phyloP scores from a whole-genome alignment of 176 grass and related monocot species.

The Cymbopogon citratus region DNA sequence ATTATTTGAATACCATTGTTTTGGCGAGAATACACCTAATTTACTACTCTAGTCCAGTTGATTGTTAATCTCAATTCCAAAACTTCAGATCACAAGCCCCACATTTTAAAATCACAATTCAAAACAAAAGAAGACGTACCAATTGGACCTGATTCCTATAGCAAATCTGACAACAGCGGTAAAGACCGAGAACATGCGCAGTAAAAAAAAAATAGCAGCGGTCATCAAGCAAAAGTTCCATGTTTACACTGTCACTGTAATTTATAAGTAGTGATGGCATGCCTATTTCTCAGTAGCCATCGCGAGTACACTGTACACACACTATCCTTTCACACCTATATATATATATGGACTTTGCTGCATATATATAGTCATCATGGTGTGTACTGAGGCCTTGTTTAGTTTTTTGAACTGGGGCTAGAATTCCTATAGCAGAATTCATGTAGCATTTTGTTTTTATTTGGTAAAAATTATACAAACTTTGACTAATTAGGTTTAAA shows the following conservation, averaged over 20 bases:
- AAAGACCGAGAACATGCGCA: not conserved
- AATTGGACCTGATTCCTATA: not conserved
- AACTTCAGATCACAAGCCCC: not conserved
- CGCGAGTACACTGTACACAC: not conserved
- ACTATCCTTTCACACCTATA: not conserved
- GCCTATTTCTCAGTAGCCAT: not conserved
- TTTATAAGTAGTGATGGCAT: not conserved
- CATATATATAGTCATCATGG: slow-evolving; percentile 4
- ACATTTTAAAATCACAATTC: not conserved
- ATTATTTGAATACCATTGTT: not conserved
- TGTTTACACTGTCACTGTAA: not conserved
- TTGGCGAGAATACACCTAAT: not conserved
- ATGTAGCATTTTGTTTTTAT: no score
- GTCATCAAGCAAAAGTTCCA: not conserved
- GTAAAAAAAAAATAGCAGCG: not conserved
- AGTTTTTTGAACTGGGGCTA: no score
- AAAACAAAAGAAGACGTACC: not conserved
- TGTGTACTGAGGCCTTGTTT: not conserved
- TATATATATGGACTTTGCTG: slow-evolving; percentile 5
- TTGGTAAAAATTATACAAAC: no score
- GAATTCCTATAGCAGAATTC: no score
- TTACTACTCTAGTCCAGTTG: not conserved
- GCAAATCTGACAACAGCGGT: not conserved
- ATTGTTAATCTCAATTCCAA: not conserved
- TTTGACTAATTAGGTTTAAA: no score